Percentiles rank a stretch among this genome's conserved stretches.
phyloP scores from a whole-genome alignment of 148 eudicot species.

The Heliamphora exappendiculata region DNA sequence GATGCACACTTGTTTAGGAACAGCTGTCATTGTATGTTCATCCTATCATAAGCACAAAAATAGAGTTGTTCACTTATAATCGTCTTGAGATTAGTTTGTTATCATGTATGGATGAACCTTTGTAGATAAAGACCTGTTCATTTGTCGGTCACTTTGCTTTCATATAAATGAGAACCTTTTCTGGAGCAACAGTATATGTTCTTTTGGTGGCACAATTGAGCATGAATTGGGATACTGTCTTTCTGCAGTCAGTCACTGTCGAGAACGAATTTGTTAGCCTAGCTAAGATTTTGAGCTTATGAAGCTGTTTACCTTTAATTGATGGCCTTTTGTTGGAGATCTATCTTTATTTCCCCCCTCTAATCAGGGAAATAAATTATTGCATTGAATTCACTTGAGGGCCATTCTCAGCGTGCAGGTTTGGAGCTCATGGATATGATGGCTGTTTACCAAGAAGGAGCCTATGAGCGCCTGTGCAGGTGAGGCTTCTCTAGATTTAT shows the following conservation, averaged over 20 bases:
- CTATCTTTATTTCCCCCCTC: neutral
- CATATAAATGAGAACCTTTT: too few species aligned
- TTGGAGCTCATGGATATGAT: conserved; percentile 99
- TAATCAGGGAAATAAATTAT: neutral
- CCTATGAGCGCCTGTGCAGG: conserved; percentile 99
- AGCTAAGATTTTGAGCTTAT: neutral
- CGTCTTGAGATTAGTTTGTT: neutral
- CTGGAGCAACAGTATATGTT: too few species aligned
- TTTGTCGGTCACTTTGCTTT: too few species aligned
- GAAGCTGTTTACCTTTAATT: neutral
- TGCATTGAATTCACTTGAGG: conserved; percentile 19
- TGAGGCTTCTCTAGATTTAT: conserved; percentile 22
- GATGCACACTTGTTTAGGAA: neutral
- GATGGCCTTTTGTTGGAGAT: neutral
- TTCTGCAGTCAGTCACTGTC: neutral
- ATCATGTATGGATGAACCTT: neutral
- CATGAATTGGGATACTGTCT: neutral
- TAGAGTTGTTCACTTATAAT: neutral
- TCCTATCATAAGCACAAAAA: neutral
- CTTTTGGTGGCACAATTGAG: too few species aligned
- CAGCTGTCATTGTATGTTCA: neutral
- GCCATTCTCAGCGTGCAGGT: conserved; percentile 81
- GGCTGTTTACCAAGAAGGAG: conserved; percentile 99
- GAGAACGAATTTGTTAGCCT: neutral
- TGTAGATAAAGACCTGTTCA: too few species aligned